Base-by-base conservation (phyloP, 768 basidiomycete species). In the Tylopilus sp. region DNA sequence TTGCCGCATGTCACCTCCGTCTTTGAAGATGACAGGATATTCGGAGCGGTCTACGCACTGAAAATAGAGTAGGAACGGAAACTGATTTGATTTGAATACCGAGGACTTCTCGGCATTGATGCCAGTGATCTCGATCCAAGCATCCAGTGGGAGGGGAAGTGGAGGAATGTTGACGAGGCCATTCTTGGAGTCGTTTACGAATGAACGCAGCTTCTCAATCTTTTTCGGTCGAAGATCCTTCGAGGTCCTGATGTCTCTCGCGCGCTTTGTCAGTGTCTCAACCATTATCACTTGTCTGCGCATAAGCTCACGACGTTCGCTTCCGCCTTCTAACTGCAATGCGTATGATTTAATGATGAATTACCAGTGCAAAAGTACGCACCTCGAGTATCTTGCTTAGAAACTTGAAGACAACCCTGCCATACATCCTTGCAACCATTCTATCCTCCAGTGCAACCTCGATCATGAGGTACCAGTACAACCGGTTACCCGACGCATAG, bases 381-480 rank as follows among this genome's bases (percentile, higher is more conserved):
- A 92, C 94, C 81, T 97, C 90, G 10, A 89, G 74, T 29, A 98
- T 84, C 70, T 88, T 87, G 63, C 81, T 85, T 82, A 92, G 87
- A 64, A 93, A 98, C 56, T 87, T 88, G 75, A 83, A 95, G 7
- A 91, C 90, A 8, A 97, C 91, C 37, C 86, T 79, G 5, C 87
- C 92, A 60, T 94, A 98, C 89, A 96, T 93, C 75, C 92, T 94
- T 4, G 90, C 89, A 67, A 92, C 83, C 22, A 84, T 76, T 54
- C 85, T 84, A 64, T 94, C 92, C 63, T 94, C 91, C 41, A 91
- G 72, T 21, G 92, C 90, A 17, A 93, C 86, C 67, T 98, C 97
- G 5, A 98, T 95, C 83, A 94, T 93, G 50, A 98, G 83, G 63
- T 98, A 99, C 97, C 97, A 98, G 67, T 96, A 89, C 58, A 98